Percentiles rank a stretch among this genome's conserved stretches.
Conservation (phyloP, 495 filamentous ascomycete genomes). For the Penicillium crystallinum region DNA sequence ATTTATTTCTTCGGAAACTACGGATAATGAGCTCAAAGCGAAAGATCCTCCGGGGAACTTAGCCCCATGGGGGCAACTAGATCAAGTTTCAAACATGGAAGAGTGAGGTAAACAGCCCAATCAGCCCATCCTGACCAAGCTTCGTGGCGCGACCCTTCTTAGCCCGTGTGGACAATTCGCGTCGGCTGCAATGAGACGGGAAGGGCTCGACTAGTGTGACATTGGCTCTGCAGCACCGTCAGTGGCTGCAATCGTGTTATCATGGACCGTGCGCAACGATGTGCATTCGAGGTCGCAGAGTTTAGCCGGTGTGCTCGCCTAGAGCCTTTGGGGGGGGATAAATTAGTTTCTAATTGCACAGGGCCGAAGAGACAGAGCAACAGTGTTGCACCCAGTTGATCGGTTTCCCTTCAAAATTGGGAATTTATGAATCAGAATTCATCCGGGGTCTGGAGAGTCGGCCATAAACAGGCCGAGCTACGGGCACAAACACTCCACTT, state of each 20-base stretch:
- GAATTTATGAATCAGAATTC: background rate
- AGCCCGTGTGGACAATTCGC: background rate
- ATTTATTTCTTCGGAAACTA: constrained; percentile 5
- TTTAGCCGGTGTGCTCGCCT: constrained; percentile 1
- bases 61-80: constrained; percentile 12
- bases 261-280: background rate
- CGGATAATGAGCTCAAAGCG: constrained; percentile 1
- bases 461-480: background rate
- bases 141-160: constrained; percentile 3
- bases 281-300: background rate
- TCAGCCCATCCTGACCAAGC: constrained; percentile 4
- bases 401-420: background rate
- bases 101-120: background rate
- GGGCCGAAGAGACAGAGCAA: background rate
- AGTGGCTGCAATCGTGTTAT: background rate
- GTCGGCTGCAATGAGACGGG: constrained; percentile 2
- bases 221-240: background rate
- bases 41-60: constrained; percentile 5
- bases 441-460: background rate
- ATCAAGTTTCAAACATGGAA: background rate
- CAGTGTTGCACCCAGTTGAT: background rate
- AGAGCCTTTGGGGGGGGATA: background rate
- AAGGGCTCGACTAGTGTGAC: background rate
- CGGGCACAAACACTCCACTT: background rate
- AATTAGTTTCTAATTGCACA: background rate